Evolutionary conservation across 2,329 filamentous ascomycete genomes (phyloP), one percentile per base, ranked within the genome.

Genomic region (Scleromitrula shiraiana): DNA sequence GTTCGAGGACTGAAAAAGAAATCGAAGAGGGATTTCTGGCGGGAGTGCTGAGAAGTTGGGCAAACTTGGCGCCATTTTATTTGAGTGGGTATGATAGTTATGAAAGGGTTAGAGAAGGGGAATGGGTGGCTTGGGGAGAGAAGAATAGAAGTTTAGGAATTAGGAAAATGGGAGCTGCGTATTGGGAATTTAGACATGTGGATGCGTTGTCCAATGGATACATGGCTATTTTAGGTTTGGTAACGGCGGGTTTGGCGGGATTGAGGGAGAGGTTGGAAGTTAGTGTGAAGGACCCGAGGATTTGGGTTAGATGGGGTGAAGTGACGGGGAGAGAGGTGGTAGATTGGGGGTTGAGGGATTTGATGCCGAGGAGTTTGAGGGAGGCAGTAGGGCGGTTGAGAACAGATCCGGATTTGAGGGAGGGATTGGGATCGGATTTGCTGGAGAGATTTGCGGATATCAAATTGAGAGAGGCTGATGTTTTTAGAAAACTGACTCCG

Each of bases 181-280:
- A 86, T 59, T 93, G 85, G 84, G 87, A 93, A 65, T 56, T 93
- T 15, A 82, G 87, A 60, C 78, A 75, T 49, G 61, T 90, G 15
- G 87, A 93, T 57, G 86, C 85, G 0, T 67, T 87, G n/a, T 83
- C 85, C 2, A 93, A 93, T 59, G 77, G 81, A 43, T 93, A 91
- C 60, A 65, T 93, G 2, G 82, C 76, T 1, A 62, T 85, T 19
- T 71, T 75, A 0, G 80, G 77, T 0, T 59, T 88, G 0, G 59
- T 88, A 0, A 72, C 71, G 0, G 77, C 77, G 0, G 85, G 84
- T 0, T 63, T 76, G 0, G 53, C 71, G 1, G 83, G 83, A 0
- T 53, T 86, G 2, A 56, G 61, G 2, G 63, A 66, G 1, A 62
- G 65, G 2, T 64, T 68, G 47, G 53, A 64, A 41, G 63, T 82